phyloP scores from a whole-genome alignment of 192 early-diverging fungal genomes.

The Coemansia pectinata region DNA sequence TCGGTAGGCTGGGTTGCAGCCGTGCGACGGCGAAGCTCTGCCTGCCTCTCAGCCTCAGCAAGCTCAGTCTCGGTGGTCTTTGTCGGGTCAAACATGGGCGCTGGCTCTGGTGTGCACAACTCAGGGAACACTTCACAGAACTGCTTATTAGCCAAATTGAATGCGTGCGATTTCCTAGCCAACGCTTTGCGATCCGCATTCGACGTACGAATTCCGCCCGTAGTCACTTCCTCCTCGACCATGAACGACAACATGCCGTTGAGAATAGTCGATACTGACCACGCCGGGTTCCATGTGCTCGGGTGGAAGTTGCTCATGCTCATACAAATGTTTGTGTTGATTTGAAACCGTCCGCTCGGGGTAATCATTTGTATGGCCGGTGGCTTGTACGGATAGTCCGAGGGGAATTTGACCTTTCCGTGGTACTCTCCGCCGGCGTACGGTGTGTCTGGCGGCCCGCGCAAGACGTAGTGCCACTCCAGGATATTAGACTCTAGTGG shows the following conservation, averaged over 20 bases:
- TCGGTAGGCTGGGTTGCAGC: neutral
- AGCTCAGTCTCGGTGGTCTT: neutral
- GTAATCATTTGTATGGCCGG: conserved; percentile 83
- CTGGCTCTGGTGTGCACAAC: conserved; percentile 61
- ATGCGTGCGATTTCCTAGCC: conserved; percentile 75
- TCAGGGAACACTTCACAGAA: conserved; percentile 89
- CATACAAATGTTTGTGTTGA: conserved; percentile 88
- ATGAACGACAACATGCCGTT: conserved; percentile 96
- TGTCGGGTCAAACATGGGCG: conserved; percentile 6
- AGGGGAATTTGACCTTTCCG: conserved; percentile 86
- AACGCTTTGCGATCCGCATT: conserved; percentile 74
- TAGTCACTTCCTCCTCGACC: conserved; percentile 93
- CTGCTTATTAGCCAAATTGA: conserved; percentile 72
- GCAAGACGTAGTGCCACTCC: conserved; percentile 98
- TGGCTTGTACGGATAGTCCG: conserved; percentile 96
- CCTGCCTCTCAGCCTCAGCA: neutral
- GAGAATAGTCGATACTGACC: conserved; percentile 96
- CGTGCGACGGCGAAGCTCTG: neutral
- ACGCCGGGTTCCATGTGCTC: conserved; percentile 93
- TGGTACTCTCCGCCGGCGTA: conserved; percentile 94
- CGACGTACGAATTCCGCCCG: conserved; percentile 87
- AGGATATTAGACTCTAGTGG: conserved; percentile 94
- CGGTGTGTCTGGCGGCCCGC: conserved; percentile 93
- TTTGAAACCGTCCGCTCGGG: conserved; percentile 86
- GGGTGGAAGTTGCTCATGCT: conserved; percentile 98